A percentile compares a stretch with the other conserved stretches of the same genome.
phyloP scores from a whole-genome alignment of 192 early-diverging fungal genomes.

The Piromyces finnis region DNA sequence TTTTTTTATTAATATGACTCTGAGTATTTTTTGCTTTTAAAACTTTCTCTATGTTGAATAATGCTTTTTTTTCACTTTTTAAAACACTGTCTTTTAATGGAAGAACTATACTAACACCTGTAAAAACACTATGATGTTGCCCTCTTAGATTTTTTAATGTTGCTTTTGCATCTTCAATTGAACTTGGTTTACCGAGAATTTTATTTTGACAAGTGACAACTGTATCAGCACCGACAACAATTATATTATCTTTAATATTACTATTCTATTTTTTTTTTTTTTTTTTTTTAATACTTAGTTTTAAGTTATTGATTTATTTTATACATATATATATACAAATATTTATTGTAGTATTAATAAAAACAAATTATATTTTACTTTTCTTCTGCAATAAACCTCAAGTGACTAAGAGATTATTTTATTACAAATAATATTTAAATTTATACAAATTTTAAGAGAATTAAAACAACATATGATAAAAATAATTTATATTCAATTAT shows the following conservation, averaged over 20 bases:
- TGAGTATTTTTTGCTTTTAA: background rate
- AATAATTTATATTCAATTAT: no score
- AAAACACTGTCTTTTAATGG: background rate
- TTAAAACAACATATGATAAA: no score
- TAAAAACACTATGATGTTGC: slow-evolving; percentile 51
- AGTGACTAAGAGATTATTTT: background rate
- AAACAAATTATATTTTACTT: slow-evolving; percentile 4
- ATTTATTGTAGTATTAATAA: no score
- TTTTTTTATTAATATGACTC: background rate
- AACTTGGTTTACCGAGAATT: slow-evolving; percentile 70
- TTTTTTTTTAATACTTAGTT: no score
- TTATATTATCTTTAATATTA: slow-evolving; percentile 13
- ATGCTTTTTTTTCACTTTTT: background rate
- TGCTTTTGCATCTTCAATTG: slow-evolving; percentile 27
- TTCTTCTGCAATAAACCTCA: background rate
- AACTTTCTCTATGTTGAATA: background rate
- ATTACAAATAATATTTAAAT: no score
- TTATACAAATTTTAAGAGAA: no score
- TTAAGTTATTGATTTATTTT: no score
- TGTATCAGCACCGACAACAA: slow-evolving; percentile 74
- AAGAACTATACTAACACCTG: slow-evolving; percentile 46
- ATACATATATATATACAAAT: no score
- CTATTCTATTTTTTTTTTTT: no score
- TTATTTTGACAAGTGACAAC: slow-evolving; percentile 36
- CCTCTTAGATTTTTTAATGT: slow-evolving; percentile 39